Base-by-base conservation (phyloP, 352 stramenopile species). In the Phytophthora nicotianae region DNA sequence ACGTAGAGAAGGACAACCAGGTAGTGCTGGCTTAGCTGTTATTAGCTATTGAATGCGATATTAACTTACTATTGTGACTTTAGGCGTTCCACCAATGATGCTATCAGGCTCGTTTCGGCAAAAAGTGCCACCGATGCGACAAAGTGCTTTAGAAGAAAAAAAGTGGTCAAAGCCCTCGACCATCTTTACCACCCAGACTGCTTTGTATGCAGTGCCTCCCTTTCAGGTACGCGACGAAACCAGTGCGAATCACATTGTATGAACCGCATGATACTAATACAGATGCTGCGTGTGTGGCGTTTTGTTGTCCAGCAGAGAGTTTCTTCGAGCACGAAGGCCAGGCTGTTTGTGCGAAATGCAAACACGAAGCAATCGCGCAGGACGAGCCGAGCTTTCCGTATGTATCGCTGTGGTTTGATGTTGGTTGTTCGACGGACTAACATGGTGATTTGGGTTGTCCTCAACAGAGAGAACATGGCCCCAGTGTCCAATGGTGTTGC, bases 171-270 rank as follows among this genome's bases (percentile, higher is more conserved):
- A 62, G 85, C 85, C 11, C 64, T 94, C 19, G 83, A 94, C 63
- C 88, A 83, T 38, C 68, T 94, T n/a, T 94, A 92, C 64, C 85
- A 94, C 59, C 85, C 85, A 14, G 82, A 83, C 56, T 94, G 85
- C 53, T 94, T 94, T 53, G 81, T 94, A 11, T 94, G 85, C 62
- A 91, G 70, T 37, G 65, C 83, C 23, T 91, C 85, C 9, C 78
- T 94, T 57, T 86, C 81, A 60, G 82, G 85, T 94, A 74, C 55
- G 48, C 37, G 29, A 6, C 14, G 14, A 48, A 37, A 41, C 6
- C 17, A 52, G 8, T 19, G 14, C 23, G 2, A 16, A 24, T 23
- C 26, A 3, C 7, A 3, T 5, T 42, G 24, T 45, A n/a, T 42
- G 46, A 23, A 17, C 52, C 65, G 9, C 13, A 8, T 0, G 29